A percentile compares a stretch with the other conserved stretches of the same genome.
phyloP scores from a whole-genome alignment of 2,329 filamentous ascomycete species.

The Daldinia eschscholtzii region DNA sequence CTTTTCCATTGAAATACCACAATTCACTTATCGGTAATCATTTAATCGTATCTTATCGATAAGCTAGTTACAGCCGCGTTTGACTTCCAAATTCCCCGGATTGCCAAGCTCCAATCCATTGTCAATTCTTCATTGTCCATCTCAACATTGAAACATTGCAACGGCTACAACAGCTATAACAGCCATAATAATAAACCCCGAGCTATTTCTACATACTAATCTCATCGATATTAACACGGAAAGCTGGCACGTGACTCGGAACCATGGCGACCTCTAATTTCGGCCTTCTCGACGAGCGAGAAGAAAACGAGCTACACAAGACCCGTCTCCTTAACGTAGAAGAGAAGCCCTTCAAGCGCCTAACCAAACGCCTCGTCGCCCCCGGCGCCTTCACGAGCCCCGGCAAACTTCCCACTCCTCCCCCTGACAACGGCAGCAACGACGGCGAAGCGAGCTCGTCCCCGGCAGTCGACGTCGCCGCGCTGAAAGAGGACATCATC shows the following conservation, averaged over 20 bases:
- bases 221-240: neutral
- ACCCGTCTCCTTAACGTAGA: conserved; percentile 88
- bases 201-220: neutral
- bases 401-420: conserved; percentile 71
- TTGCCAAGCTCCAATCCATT: conserved; percentile 13
- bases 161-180: neutral
- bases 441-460: conserved; percentile 51
- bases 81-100: neutral
- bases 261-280: conserved; percentile 50
- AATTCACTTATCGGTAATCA: conserved; percentile 20
- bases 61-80: conserved; percentile 10
- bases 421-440: conserved; percentile 65
- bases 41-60: conserved; percentile 18
- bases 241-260: neutral
- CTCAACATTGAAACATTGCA: conserved; percentile 7
- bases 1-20: conserved; percentile 17
- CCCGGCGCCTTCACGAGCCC: conserved; percentile 73
- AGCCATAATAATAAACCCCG: neutral
- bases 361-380: conserved; percentile 82
- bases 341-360: conserved; percentile 90
- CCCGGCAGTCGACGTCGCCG: conserved; percentile 61
- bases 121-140: neutral
- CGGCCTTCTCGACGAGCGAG: conserved; percentile 75
- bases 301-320: conserved; percentile 89
- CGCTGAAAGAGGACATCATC: conserved; percentile 83